A percentile compares a stretch with the other conserved stretches of the same genome.
phyloP scores from a whole-genome alignment of 345 rosid species.

The Linum trigynum region DNA sequence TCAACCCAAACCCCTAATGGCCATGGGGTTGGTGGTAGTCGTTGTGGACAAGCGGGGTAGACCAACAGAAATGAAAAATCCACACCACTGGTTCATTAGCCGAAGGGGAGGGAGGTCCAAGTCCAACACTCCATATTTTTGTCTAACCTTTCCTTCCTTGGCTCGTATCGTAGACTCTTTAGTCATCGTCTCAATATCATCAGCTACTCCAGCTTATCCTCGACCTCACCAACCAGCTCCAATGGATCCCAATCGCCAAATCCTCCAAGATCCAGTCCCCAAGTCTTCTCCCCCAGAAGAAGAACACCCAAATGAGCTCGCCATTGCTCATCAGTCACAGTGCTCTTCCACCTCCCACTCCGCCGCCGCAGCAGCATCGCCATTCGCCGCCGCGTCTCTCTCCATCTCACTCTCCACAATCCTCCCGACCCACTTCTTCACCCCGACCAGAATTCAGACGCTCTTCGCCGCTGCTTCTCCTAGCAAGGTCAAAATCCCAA shows the following conservation, averaged over 20 bases:
- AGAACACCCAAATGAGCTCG: neutral
- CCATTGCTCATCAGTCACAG: too few species aligned
- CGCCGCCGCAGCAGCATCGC: slow-evolving; percentile 13
- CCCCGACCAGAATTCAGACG: slow-evolving; percentile 36
- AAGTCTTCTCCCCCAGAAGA: neutral
- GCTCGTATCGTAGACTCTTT: too few species aligned
- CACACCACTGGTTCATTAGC: too few species aligned
- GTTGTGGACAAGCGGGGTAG: too few species aligned
- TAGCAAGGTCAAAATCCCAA: slow-evolving; percentile 52
- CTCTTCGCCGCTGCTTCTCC: slow-evolving; percentile 36
- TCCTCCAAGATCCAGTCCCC: neutral
- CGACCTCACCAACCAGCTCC: neutral
- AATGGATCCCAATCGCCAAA: neutral
- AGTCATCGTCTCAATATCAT: neutral
- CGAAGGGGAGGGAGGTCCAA: too few species aligned
- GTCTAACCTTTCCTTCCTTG: too few species aligned
- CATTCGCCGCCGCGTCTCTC: slow-evolving; percentile 59
- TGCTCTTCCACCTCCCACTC: neutral
- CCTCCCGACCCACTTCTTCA: slow-evolving; percentile 42
- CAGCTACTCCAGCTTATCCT: neutral
- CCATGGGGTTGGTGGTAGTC: too few species aligned
- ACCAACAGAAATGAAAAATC: too few species aligned
- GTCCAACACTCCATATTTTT: too few species aligned
- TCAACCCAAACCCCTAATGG: too few species aligned
- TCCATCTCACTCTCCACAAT: slow-evolving; percentile 40